Evolutionary conservation across 2,329 filamentous ascomycete genomes (phyloP).

Genomic region (Capronia epimyces): DNA sequence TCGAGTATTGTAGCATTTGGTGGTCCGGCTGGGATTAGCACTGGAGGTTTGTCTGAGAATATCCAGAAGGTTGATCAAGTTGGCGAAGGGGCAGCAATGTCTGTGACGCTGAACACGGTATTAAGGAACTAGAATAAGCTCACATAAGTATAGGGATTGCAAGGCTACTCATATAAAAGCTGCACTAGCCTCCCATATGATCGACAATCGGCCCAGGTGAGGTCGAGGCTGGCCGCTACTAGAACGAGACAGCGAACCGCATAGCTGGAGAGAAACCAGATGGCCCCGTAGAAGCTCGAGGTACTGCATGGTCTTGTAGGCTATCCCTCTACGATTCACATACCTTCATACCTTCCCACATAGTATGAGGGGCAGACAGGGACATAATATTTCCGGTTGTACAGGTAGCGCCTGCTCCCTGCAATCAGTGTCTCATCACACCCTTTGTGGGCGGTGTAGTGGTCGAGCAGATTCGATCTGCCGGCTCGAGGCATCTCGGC

Average conservation of each 20-base stretch:
- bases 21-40: too few relatives aligned
- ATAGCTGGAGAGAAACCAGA: background rate
- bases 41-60: too few relatives aligned
- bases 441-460: background rate
- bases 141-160: background rate
- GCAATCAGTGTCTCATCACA: background rate
- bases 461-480: background rate
- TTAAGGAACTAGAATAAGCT: background rate
- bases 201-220: background rate
- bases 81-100: background rate
- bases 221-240: background rate
- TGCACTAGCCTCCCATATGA: background rate
- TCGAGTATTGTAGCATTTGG: background rate
- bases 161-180: background rate
- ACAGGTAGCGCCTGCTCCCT: background rate
- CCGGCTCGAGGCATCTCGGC: slow-evolving; percentile 3
- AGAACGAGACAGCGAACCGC: background rate
- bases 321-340: too few relatives aligned
- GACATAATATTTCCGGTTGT: background rate
- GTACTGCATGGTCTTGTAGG: too few relatives aligned
- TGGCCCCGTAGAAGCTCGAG: background rate
- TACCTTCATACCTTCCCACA: background rate
- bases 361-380: background rate
- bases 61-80: too few relatives aligned
- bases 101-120: background rate